Evolutionary conservation across 108 stramenopile genomes (phyloP), one percentile per base, ranked within the genome.

Genomic region (Asterionellopsis glacialis): DNA sequence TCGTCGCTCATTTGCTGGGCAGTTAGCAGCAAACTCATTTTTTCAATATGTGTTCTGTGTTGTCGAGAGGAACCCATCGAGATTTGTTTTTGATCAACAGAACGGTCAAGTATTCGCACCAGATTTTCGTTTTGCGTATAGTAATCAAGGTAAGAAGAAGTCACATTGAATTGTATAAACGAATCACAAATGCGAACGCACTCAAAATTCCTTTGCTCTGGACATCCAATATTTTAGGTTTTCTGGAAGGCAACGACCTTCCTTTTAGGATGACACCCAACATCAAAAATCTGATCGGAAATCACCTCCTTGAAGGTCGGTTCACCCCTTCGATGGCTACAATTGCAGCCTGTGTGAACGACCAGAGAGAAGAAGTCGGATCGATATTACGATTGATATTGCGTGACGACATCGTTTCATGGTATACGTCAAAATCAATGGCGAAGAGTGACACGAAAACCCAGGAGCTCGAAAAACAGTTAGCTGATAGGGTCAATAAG

Each of bases 231-330:
- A 40, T 27, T 41, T 42, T 38, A 58, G 81, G 90, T 0, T 75
- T 85, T 53, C 68, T 93, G 23, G 86, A 85, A 44, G 61, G 59
- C 10, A 76, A 60, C 21, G 55, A 59, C n/a, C 65, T 93, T 41
- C 91, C 91, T n/a, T 93, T 88, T 63, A 73, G 91, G 14, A 60
- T 93, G 82, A 93, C 91, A 45, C 73, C 85, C 40, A 89, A 89
- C 43, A 69, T 93, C 10, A 48, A 68, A 9, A 69, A 63, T 23
- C 70, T 81, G 16, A 70, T 93, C 27, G 91, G 91, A 14, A 75
- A 84, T 27, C 67, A 83, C 49, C 53, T 87, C 45, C 45, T 88
- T 0, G 75, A 88, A 16, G 88, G 88, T 5, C 63, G 67, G 12
- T 87, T 90, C 53, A 51, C 86, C 25, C 74, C 77, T 28, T 76